These are phyloP conservation scores for Nakazawaea wyomingensis DNA, from an alignment of 805 yeast genomes.

Conservation along the genomic window DNA sequence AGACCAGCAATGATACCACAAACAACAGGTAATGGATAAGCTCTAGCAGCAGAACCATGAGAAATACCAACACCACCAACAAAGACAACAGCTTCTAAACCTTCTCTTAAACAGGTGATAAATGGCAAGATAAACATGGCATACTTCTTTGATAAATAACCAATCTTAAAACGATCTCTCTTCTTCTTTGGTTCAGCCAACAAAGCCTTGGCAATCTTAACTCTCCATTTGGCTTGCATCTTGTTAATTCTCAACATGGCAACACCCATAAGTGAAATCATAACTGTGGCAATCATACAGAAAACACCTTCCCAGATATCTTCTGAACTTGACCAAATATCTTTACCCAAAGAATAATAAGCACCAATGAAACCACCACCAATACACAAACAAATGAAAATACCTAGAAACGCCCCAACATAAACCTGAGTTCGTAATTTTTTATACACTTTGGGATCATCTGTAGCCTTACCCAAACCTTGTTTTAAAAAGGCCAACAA, in stretches of 20 bases:
- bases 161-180: constrained; percentile 47
- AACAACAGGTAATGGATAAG: constrained; percentile 93
- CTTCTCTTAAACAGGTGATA: constrained; percentile 91
- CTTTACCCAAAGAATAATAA: constrained; percentile 73
- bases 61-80: constrained; percentile 92
- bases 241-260: constrained; percentile 94
- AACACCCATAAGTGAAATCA: constrained; percentile 92
- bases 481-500: constrained; percentile 87
- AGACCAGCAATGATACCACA: constrained; percentile 80
- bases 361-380: constrained; percentile 96
- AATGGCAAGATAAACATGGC: constrained; percentile 88
- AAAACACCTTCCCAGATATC: constrained; percentile 97
- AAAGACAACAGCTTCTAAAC: constrained; percentile 92
- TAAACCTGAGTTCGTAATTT: constrained; percentile 76
- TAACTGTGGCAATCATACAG: constrained; percentile 81
- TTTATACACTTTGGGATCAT: constrained; percentile 43
- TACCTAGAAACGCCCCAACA: constrained; percentile 73
- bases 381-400: constrained; percentile 70
- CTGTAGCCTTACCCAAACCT: constrained; percentile 53
- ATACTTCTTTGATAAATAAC: constrained; percentile 63
- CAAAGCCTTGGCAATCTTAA: constrained; percentile 84
- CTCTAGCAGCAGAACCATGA: constrained; percentile 45
- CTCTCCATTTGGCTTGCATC: constrained; percentile 96
- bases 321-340: constrained; percentile 83
- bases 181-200: constrained; percentile 47